Evolutionary conservation across 345 rosid species (phyloP).

Genomic region (Schrenkiella parvula): DNA sequence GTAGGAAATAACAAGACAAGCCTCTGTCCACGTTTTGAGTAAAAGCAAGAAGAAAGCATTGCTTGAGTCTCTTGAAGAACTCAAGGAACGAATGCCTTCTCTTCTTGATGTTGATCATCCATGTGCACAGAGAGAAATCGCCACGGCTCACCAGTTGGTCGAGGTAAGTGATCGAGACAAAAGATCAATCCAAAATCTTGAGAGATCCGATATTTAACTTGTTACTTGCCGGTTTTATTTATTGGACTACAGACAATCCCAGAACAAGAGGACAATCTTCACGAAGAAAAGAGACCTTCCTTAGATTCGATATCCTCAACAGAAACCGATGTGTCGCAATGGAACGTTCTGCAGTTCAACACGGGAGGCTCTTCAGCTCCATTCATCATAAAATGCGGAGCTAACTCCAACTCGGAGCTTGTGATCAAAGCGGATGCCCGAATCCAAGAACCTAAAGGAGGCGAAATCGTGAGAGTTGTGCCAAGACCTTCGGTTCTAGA

Average conservation of each 20-base stretch:
- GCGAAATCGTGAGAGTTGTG: slow-evolving; percentile 89
- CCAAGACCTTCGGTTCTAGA: slow-evolving; percentile 89
- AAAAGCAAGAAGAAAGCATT: slow-evolving; percentile 80
- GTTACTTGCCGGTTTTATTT: neutral
- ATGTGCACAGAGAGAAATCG: slow-evolving; percentile 81
- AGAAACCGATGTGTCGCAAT: slow-evolving; percentile 86
- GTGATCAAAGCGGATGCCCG: slow-evolving; percentile 86
- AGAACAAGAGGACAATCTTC: slow-evolving; percentile 63
- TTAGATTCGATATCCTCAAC: slow-evolving; percentile 45
- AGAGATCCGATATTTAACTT: neutral
- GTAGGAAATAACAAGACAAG: slow-evolving; percentile 76
- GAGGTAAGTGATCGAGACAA: slow-evolving; percentile 47
- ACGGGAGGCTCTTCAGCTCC: slow-evolving; percentile 78
- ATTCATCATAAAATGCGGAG: slow-evolving; percentile 91
- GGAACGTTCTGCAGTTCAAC: slow-evolving; percentile 97
- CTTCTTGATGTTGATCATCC: slow-evolving; percentile 97
- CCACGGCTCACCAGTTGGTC: slow-evolving; percentile 54
- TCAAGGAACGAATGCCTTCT: slow-evolving; percentile 85
- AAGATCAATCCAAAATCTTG: neutral
- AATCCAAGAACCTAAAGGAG: slow-evolving; percentile 93
- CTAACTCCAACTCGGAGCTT: slow-evolving; percentile 84
- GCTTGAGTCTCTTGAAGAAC: slow-evolving; percentile 73
- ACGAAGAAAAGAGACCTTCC: slow-evolving; percentile 41
- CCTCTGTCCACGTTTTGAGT: slow-evolving; percentile 64
- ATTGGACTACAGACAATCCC: slow-evolving; percentile 53